Percentiles rank a stretch among this genome's conserved stretches.
Evolutionary conservation across 352 stramenopile genomes (phyloP).

Genomic region (Globisporangium paroecandrum): DNA sequence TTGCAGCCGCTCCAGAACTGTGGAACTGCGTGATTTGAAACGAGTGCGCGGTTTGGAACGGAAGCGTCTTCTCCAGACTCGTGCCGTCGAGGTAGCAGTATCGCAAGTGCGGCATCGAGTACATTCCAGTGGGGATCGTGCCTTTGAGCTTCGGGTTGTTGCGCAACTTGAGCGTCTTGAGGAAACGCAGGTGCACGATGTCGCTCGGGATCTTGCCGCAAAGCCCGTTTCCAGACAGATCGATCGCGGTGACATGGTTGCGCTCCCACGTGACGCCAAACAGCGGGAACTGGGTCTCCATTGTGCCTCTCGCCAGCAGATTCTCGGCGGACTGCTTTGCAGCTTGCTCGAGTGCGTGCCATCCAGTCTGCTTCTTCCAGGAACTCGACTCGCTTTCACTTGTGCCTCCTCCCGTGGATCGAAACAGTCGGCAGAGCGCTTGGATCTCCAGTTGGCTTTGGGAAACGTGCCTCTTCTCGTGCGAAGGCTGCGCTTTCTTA

Average conservation of each 20-base stretch:
- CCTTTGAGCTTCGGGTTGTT: constrained; percentile 48
- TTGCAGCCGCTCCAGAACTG: constrained; percentile 24
- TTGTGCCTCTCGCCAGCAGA: constrained; percentile 24
- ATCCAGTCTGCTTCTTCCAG: constrained; percentile 42
- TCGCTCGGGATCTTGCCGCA: constrained; percentile 37
- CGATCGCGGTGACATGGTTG: constrained; percentile 59
- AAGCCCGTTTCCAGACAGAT: constrained; percentile 51
- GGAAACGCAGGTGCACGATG: constrained; percentile 37
- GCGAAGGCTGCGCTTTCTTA: background rate
- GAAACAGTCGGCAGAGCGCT: constrained; percentile 41
- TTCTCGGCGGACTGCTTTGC: constrained; percentile 20
- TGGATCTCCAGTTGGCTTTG: constrained; percentile 44
- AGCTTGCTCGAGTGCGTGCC: constrained; percentile 25
- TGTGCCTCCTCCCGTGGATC: constrained; percentile 30
- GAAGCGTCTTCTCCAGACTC: constrained; percentile 37
- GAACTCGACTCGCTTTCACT: constrained; percentile 9
- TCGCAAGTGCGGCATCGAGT: constrained; percentile 40
- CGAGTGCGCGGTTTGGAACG: constrained; percentile 41
- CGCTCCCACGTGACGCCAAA: constrained; percentile 50
- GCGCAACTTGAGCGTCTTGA: constrained; percentile 55
- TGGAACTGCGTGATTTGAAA: constrained; percentile 62
- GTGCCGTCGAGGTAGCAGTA: constrained; percentile 72
- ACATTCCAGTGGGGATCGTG: constrained; percentile 25
- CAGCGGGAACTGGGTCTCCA: constrained; percentile 36
- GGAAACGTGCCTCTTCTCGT: constrained; percentile 26